These are phyloP conservation scores for Phytophthora nicotianae DNA, from an alignment of 352 stramenopile species.

Conservation along the genomic window DNA sequence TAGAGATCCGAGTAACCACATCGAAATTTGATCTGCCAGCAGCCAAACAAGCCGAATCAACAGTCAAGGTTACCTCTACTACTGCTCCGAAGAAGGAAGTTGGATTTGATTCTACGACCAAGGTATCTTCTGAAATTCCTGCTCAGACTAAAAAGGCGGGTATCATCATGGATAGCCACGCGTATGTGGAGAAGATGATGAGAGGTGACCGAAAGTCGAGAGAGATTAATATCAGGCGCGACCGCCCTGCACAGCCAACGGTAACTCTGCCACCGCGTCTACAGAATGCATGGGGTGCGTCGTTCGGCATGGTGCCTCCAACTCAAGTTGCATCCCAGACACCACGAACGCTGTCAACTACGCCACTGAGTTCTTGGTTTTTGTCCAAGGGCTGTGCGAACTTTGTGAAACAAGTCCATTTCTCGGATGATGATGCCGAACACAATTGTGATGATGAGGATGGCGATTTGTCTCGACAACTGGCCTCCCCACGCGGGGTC, in stretches of 20 bases:
- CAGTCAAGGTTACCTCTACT: not conserved
- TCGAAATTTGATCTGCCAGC: not conserved
- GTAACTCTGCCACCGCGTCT: slow-evolving; percentile 7
- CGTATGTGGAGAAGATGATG: slow-evolving; percentile 41
- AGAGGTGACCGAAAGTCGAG: slow-evolving; percentile 7
- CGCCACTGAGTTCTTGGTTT: slow-evolving; percentile 71
- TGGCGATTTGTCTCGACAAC: not conserved
- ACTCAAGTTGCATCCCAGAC: not conserved
- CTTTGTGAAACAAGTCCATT: slow-evolving; percentile 62
- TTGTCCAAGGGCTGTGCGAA: slow-evolving; percentile 65
- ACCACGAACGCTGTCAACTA: slow-evolving; percentile 28
- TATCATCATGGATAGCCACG: slow-evolving; percentile 38
- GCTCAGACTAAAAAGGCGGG: slow-evolving; percentile 8
- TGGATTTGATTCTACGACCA: not conserved
- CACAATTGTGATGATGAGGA: slow-evolving; percentile 13
- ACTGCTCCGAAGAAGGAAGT: not conserved
- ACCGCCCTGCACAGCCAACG: not conserved
- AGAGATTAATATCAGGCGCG: not conserved
- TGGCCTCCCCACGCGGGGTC: not conserved
- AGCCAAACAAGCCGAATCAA: slow-evolving; percentile 1
- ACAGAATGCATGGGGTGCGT: slow-evolving; percentile 51
- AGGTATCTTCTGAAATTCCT: not conserved
- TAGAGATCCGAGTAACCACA: not conserved
- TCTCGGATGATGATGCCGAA: slow-evolving; percentile 30
- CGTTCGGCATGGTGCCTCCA: slow-evolving; percentile 43